Conservation (phyloP, 1,139 yeast genomes). For the Blastobotrys aristatus region DNA sequence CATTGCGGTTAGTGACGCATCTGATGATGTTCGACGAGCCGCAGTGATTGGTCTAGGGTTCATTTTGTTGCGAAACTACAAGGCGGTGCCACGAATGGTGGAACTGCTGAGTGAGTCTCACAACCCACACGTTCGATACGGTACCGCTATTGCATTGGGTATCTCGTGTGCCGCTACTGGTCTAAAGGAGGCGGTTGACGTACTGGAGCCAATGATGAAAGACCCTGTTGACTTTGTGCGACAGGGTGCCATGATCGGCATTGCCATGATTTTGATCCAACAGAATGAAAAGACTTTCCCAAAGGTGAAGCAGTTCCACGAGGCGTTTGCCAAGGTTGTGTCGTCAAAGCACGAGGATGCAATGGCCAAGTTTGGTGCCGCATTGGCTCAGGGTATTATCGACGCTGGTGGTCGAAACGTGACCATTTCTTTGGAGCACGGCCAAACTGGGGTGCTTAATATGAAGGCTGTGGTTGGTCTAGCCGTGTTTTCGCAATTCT, state of each 20-base stretch:
- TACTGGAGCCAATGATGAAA: constrained; percentile 84
- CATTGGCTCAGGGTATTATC: constrained; percentile 93
- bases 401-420: constrained; percentile 99
- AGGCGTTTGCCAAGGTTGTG: constrained; percentile 68
- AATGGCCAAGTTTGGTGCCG: constrained; percentile 95
- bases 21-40: constrained; percentile 95
- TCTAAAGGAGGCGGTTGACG: constrained; percentile 80
- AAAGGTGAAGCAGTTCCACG: constrained; percentile 71
- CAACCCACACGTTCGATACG: constrained; percentile 97
- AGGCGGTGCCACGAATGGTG: constrained; percentile 92
- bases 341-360: constrained; percentile 93
- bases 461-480: constrained; percentile 90
- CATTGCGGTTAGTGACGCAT: constrained; percentile 93
- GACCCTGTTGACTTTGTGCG: constrained; percentile 97
- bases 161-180: constrained; percentile 97
- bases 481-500: constrained; percentile 82
- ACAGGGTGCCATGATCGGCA: constrained; percentile 93
- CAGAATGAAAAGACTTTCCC: constrained; percentile 85
- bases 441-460: constrained; percentile 88
- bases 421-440: constrained; percentile 85
- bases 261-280: constrained; percentile 88
- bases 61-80: constrained; percentile 81
- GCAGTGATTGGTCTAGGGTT: constrained; percentile 94
- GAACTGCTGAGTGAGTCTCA: constrained; percentile 90
- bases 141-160: constrained; percentile 96